Base-by-base conservation (phyloP, 805 yeast genomes). In the Scheffersomyces ergatensis region DNA sequence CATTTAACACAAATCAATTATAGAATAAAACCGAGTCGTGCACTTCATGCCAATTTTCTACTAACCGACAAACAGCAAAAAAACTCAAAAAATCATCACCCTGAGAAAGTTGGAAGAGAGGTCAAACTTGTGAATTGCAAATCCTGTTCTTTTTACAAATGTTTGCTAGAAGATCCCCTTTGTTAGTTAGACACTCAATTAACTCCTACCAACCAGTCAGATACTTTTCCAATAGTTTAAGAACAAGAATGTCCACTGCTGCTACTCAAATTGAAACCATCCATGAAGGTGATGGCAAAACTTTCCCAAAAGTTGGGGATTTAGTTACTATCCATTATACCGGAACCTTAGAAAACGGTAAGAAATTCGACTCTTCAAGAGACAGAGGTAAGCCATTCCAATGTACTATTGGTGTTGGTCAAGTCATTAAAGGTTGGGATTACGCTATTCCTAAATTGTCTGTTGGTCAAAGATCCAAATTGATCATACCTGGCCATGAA, bases 341-440 rank as follows among this genome's bases (percentile, higher is more conserved):
- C 39, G 98, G 98, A 57, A 89, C 96, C 43, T 78, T 92, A 61
- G 95, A 88, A 68, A 86, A 87, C 67, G 98, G 98, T 58, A 89
- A 87, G 75, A 88, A 88, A 72, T 92, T 92, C 63, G 98, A 92
- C 68, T 88, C 97, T 39, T 89, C 97, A 42, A 78, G 89, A 55
- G 96, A 89, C 76, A 84, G 97, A 72, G 93, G 93, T 60, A 81
- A 85, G 67, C 97, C 98, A 51, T 92, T 92, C 83, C 92, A 88
- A 67, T 85, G 95, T 66, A 71, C 74, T 69, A 88, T 92, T 62
- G 97, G 98, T 66, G 95, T 87, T 51, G 97, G 97, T 50, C 95
- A 85, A 72, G 97, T 92, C 53, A 92, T 92, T 72, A 81, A 82
- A 62, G 98, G 97, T 52, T 92, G 97, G 29, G 97, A 90, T 60